Percentiles rank a stretch among this genome's conserved stretches.
These are phyloP conservation scores for Fusarium subglutinans DNA, from an alignment of 2,329 filamentous ascomycete genomes.

Conservation along the genomic window DNA sequence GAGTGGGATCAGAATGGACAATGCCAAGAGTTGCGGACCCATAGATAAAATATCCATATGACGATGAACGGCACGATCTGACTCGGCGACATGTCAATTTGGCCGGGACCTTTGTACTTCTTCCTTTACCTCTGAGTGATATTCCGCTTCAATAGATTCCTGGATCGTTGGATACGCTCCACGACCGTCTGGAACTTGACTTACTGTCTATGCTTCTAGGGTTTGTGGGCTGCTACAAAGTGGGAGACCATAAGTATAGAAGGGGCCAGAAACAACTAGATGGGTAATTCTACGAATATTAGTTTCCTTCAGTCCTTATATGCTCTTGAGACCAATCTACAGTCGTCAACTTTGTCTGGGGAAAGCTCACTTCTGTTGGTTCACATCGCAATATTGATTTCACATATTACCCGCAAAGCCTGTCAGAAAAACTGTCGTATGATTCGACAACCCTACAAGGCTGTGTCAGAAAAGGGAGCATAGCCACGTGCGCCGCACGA, in stretches of 20 bases:
- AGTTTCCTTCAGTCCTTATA: neutral
- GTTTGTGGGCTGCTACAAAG: fast-evolving
- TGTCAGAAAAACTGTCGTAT: neutral
- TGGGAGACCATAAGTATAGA: neutral
- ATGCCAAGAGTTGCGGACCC: neutral
- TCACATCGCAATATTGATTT: neutral
- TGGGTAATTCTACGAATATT: fast-evolving
- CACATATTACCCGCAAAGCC: neutral
- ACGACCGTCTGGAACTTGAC: neutral
- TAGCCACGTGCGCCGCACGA: neutral
- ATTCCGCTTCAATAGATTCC: fast-evolving
- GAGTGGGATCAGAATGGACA: neutral
- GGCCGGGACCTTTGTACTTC: neutral
- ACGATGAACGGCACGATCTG: neutral
- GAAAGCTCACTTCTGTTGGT: neutral
- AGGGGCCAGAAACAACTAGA: too few relatives aligned
- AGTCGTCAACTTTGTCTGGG: neutral
- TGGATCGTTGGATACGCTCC: fast-evolving
- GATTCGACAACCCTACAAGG: neutral
- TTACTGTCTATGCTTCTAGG: neutral
- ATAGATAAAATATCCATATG: neutral
- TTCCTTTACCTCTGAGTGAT: fast-evolving
- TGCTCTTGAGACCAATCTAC: fast-evolving
- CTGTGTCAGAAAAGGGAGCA: neutral
- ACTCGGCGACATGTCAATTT: neutral